Conservation (phyloP, 306 rosid genomes). For the Canavalia gladiata region DNA sequence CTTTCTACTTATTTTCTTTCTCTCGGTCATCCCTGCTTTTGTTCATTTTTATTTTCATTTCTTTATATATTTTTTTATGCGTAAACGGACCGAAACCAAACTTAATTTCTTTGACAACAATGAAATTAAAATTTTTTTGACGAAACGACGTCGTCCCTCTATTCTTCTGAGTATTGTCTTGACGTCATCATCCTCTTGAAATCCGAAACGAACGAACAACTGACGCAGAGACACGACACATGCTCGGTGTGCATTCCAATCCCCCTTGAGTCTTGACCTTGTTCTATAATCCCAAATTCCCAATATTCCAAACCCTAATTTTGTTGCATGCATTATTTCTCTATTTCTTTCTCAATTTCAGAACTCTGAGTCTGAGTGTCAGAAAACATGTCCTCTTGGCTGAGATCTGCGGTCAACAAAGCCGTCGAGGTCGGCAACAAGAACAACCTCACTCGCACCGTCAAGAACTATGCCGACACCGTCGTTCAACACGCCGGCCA, state of each 20-base stretch:
- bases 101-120: too few species aligned
- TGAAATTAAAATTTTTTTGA: too few species aligned
- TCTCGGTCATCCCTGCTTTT: too few species aligned
- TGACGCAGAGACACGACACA: background rate
- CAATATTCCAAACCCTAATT: slow-evolving; percentile 41
- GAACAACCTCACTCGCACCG: slow-evolving; percentile 93
- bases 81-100: too few species aligned
- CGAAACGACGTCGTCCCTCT: too few species aligned
- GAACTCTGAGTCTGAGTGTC: background rate
- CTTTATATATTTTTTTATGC: too few species aligned
- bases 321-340: background rate
- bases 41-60: too few species aligned
- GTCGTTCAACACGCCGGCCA: slow-evolving; percentile 99
- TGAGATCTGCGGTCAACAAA: slow-evolving; percentile 93
- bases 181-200: slow-evolving; percentile 36
- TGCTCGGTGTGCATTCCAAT: background rate
- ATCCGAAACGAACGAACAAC: slow-evolving; percentile 29
- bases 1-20: too few species aligned
- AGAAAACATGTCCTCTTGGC: slow-evolving; percentile 76
- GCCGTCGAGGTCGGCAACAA: slow-evolving; percentile 96
- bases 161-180: too few species aligned
- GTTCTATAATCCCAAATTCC: background rate
- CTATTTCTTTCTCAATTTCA: slow-evolving; percentile 22
- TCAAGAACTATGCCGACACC: slow-evolving; percentile 93
- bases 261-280: background rate